Base-by-base conservation (phyloP, 2,329 filamentous ascomycete species). In the Lasiodiplodia gonubiensis region DNA sequence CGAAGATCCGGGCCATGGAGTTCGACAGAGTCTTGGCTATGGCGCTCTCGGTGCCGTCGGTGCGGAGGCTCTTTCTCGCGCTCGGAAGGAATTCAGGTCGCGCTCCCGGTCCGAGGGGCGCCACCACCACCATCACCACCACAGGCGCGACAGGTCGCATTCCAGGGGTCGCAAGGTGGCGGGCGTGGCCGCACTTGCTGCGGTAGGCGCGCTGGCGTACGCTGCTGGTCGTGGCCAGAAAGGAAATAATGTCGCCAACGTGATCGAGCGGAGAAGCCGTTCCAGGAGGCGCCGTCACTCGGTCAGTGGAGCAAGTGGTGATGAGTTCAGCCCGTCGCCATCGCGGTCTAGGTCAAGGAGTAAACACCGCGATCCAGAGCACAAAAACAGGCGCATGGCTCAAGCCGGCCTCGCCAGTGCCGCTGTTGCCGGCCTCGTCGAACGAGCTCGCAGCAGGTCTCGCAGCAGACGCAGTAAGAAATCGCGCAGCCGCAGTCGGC, bases 401-500 rank as follows among this genome's bases (percentile, higher is more conserved):
- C 85, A 87, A 73, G 88, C 87, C 64, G 88, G 88, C 69, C 79
- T 88, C 64, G 88, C 86, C 25, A 86, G 85, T 70, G 88, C 88
- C 68, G 86, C 87, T 8, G 85, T 87, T 10, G 88, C 86, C 42
- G 88, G 86, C n/a, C 79, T 90, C 37, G 83, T 86, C 68, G 83
- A 89, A 68, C 83, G 81, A 66, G 81, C 82, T 48, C 84, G 87
- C 63, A 89, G 84, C 76, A 86, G 83, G 68, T 89, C 87, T 49
- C 84, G 86, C 59, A 80, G 81, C 64, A 81, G 82, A 55, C 79
- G 82, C 69, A 83, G 84, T 48, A 80, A 80, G 27, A 80, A 83
- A 49, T 79, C 79, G 64, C 83, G 85, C 35, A 87, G 85, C 49
- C 83, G 81, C 67, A 88, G 86, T 72, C 82, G 85, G 33, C 68